phyloP scores from a whole-genome alignment of 1,284 basidiomycete genomes.

The Paramarasmius palmivorus region DNA sequence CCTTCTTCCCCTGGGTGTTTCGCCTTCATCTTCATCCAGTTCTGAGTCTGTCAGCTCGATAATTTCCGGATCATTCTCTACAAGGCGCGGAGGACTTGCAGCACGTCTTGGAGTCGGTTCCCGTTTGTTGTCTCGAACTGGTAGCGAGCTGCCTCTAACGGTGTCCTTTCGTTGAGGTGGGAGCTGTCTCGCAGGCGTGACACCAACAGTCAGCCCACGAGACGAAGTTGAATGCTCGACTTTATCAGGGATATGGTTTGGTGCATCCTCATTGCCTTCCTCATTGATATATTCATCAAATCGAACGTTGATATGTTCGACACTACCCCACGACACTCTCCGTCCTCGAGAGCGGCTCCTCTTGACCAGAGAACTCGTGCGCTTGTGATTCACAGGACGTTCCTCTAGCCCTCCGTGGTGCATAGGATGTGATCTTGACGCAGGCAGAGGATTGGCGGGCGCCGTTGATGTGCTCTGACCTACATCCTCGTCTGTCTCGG shows the following conservation, averaged over 20 bases:
- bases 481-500: background rate
- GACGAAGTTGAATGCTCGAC: background rate
- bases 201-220: background rate
- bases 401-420: background rate
- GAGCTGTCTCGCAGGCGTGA: no score
- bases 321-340: background rate
- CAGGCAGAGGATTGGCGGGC: background rate
- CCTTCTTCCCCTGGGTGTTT: background rate
- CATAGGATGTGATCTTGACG: background rate
- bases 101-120: background rate
- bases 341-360: background rate
- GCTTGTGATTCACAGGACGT: background rate
- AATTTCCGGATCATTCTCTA: background rate
- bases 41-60: conserved; percentile 3
- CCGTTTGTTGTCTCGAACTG: background rate
- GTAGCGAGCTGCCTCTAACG: background rate
- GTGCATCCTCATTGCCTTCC: background rate
- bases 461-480: background rate
- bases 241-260: background rate
- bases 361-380: background rate
- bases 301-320: background rate
- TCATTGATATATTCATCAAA: background rate
- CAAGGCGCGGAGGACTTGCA: background rate
- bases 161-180: background rate
- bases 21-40: background rate